Base-by-base conservation (phyloP, 192 early-diverging fungal species). In the Backusella parvicylindrica region DNA sequence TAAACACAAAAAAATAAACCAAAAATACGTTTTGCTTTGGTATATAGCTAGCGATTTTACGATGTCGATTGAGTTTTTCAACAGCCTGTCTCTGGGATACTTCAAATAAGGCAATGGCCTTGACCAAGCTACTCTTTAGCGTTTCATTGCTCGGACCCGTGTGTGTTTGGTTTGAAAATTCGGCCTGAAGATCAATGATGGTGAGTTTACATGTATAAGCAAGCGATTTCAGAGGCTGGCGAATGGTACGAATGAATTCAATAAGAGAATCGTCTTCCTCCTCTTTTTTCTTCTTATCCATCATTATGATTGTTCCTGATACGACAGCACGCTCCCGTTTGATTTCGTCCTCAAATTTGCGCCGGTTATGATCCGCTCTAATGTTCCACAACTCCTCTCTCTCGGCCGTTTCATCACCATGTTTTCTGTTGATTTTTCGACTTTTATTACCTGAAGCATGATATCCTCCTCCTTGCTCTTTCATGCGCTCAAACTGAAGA, bases 1-100 rank as follows among this genome's bases (percentile, higher is more conserved):
- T 89, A 68, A 93, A 94, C 9, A 91, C 89, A 77, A 94, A 94
- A 72, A 92, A 95, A 73, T 91, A 90, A 43, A 92, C 89, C 50
- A 91, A 72, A 67, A 93, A 93, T n/a, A 94, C 85, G 71, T 92
- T 88, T 78, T 94, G 91, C 1, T 70, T 41, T 18, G 68, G 68
- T 16, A 37, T 41, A 43, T 68, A 75, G 69, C 79, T 49, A 47
- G 74, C 13, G 3, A 37, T 18, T 30, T 26, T 28, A 15, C 77
- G 70, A 28, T 84, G 82, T 9, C 77, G 75, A 64, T 86, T 84
- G 16, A 88, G 77, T 50, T 70, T 63, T 15, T 79, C 81, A 4
- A 88, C 50, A 3, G 85, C 85, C 26, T 77, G 77, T 9, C 76
- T 75, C 38, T 88, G 83, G 1, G 87, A 81, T 9, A 65, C 64